Evolutionary conservation across 129 eudicot genomes (phyloP), one percentile per base, ranked within the genome.

Genomic region (Centaurea solstitialis): DNA sequence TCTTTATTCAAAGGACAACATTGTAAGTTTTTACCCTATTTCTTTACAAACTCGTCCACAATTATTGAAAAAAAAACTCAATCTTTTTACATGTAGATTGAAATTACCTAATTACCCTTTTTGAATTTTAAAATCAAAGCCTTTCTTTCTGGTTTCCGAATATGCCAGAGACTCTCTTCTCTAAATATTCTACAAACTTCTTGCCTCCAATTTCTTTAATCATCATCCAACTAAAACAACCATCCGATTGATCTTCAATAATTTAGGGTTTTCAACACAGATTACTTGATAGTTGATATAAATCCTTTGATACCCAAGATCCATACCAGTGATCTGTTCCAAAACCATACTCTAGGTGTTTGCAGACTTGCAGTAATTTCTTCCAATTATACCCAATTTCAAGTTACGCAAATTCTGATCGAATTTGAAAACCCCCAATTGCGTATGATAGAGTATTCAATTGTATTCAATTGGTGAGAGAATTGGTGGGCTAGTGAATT

Each of bases 171-270:
- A 20, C 68, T 76, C 33, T 30, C 57, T 37, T 70, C 81, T 76
- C 26, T 4, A 18, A 57, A 76, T 45, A 82, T 82, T 77, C 86
- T 41, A 77, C 86, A 70, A n/a, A 10, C 70, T 76, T 82, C 86
- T 76, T 39, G 71, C 47, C 75, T 40, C 57, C 26, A 22, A 6
- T 77, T 68, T 76, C 67, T 70, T 70, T 20, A 70, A 70, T 76
- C 59, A 70, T 76, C 59, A 26, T 64, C 26, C 26, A 18, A 64
- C 73, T 57, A 66, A 74, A 45, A 17, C 11, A 67, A 40, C 67
- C 57, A 26, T 65, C 33, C 22, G 9, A n/a, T 72, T 37, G 28
- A 77, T 71, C 61, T 2, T 39, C 69, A 38, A 59, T 70, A 57
- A 70, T 76, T 59, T 43, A 18, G 73, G 66, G 66, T 53, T 41